Conservation (phyloP, 192 early-diverging fungal species). For the Chytriomyces sp. region DNA sequence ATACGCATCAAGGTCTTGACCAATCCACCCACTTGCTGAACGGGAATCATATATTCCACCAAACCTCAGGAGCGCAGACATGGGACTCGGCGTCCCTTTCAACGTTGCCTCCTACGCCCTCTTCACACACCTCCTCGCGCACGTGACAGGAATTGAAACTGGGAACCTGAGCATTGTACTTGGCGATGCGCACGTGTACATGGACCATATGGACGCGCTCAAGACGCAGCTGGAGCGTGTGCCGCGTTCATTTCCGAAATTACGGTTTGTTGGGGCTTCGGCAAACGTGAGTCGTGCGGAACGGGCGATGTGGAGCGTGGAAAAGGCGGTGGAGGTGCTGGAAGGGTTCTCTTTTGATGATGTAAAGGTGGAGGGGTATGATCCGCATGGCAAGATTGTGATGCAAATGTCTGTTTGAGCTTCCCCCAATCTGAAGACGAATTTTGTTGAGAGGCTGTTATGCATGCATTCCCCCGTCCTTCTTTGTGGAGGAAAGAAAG, state of each 20-base stretch:
- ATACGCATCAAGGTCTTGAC: too few relatives aligned
- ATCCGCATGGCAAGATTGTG: slow-evolving; percentile 80
- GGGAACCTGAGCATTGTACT: slow-evolving; percentile 89
- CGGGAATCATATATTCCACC: not conserved
- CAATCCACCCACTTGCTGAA: slow-evolving; percentile 17
- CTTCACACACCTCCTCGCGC: slow-evolving; percentile 86
- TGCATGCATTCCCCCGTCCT: too few relatives aligned
- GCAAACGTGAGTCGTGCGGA: not conserved
- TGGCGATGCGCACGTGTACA: slow-evolving; percentile 96
- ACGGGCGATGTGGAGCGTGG: slow-evolving; percentile 29
- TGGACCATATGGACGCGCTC: slow-evolving; percentile 87
- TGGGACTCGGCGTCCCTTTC: slow-evolving; percentile 97
- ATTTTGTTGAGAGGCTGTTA: too few relatives aligned
- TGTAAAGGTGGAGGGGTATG: slow-evolving; percentile 79
- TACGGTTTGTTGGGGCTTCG: slow-evolving; percentile 56
- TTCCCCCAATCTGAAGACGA: too few relatives aligned
- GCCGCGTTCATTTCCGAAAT: slow-evolving; percentile 81
- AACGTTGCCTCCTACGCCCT: slow-evolving; percentile 97
- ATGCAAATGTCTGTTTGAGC: slow-evolving; percentile 96
- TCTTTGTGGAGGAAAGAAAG: too few relatives aligned
- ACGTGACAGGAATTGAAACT: slow-evolving; percentile 79
- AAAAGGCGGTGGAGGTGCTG: slow-evolving; percentile 44
- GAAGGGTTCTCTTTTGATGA: slow-evolving; percentile 77
- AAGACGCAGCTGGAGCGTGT: slow-evolving; percentile 73
- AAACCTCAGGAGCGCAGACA: slow-evolving; percentile 67